Evolutionary conservation across 2,329 filamentous ascomycete genomes (phyloP), one percentile per base, ranked within the genome.

Genomic region (Cylindrodendrum hubeiense): DNA sequence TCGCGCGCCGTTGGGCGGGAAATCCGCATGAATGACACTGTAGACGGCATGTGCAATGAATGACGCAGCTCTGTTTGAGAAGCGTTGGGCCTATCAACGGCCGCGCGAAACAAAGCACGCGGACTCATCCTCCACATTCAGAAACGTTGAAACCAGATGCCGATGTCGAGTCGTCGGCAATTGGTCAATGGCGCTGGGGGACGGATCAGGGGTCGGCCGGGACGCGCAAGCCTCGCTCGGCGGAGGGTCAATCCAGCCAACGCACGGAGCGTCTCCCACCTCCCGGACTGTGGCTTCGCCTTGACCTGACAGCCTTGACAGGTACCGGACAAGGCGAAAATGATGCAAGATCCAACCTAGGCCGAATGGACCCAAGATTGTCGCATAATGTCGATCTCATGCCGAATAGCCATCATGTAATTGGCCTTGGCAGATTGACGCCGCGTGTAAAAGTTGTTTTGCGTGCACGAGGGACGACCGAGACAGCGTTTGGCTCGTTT

Each of bases 221-320:
- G 51, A 62, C 59, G 59, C 59, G 59, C 59, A 62, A 62, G 59
- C 59, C 59, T 63, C 47, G 46, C 28, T 13, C 26, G 26, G 26
- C 26, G 13, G 9, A 50, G 46, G 26, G 46, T 17, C 43, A 24
- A 22, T 22, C 15, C 21, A 46, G 22, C 21, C 30, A 46, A 46
- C 33, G 41, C 43, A 34, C 53, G 60, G 53, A 37, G 37, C n/a
- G n/a, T 39, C 60, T 53, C 60, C 60, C 60, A 63, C 60, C 47
- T 52, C 39, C 60, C 60, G 47, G 19, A 3, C 12, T n/a, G 47
- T 50, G 47, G 47, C 26, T 50, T 33, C 9, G 28, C 12, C 28
- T n/a, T 30, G 28, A 30, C 28, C 8, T 30, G 28, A 30, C 28
- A 30, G 28, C 28, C 28, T 30, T 30, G 28, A 8, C 28, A 30